Evolutionary conservation across 1,139 yeast species (phyloP), one percentile per base, ranked within the genome.

Genomic region (Trichomonascaceae sp.): DNA sequence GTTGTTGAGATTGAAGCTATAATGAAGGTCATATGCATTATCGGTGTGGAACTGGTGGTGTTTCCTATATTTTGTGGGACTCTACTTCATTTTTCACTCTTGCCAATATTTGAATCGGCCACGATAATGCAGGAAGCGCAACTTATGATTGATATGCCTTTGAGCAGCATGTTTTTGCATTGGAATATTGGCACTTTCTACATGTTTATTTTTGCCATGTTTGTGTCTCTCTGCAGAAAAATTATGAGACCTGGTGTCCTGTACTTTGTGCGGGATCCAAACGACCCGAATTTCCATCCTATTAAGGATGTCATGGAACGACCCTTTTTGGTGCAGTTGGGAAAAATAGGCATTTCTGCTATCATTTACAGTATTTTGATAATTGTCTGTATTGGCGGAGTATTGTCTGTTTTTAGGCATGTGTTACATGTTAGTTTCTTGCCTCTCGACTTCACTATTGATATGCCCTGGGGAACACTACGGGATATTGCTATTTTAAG

Each of bases 31-130:
- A 81, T 87, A 57, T 64, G 79, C 7, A 79, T 93, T 15, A 86
- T 91, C 66, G 80, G 85, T 6, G 80, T 89, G 56, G 99, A 93
- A 67, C 77, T 91, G 51, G 77, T 87, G 22, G 74, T 85, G 7
- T 93, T 93, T 72, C 99, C 99, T 0, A 77, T 87, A 0, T 83
- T 83, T 61, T 90, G 97, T 65, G 99, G 99, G 0, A 71, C 82
- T 63, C 76, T 90, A 62, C 70, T 91, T 43, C 93, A 87, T 62
- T 74, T 86, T 56, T 84, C 91, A 12, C 59, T 83, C 17, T 49
- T 70, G 43, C 76, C 77, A 2, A 47, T 71, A 6, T 59, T 70
- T 43, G 66, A 65, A 3, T 54, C 54, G 18, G 58, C 56, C 5
- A 54, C 61, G 2, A 13, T 63, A 7, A 43, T 44, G 19, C 58